phyloP scores from a whole-genome alignment of 2,329 filamentous ascomycete species.

The Aspergillus sp. region DNA sequence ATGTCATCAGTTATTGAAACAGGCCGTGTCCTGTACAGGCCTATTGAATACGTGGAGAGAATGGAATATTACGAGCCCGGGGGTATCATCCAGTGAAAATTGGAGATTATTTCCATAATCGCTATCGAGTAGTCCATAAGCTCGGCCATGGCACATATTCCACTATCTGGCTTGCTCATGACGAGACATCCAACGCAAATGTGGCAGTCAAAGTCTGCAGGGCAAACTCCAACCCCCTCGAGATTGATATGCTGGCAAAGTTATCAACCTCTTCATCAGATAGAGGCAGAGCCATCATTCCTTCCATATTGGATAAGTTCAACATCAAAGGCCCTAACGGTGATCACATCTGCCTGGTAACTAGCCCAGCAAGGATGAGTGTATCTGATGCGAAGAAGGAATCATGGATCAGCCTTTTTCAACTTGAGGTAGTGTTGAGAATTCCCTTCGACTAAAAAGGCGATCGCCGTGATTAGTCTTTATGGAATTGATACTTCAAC shows the following conservation, averaged over 20 bases:
- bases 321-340: conserved; percentile 19
- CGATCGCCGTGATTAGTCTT: too few relatives aligned
- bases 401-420: conserved; percentile 19
- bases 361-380: conserved; percentile 12
- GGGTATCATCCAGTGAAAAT: conserved; percentile 27
- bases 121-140: conserved; percentile 38
- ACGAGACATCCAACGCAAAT: conserved; percentile 15
- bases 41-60: conserved; percentile 16
- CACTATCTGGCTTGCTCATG: conserved; percentile 25
- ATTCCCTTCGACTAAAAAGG: too few relatives aligned
- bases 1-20: neutral
- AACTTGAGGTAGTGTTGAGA: too few relatives aligned
- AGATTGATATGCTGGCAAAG: conserved; percentile 16
- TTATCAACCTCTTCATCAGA: neutral
- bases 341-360: conserved; percentile 19
- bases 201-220: conserved; percentile 24
- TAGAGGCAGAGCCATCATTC: conserved; percentile 6
- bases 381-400: conserved; percentile 13
- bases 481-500: too few relatives aligned
- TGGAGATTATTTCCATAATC: conserved; percentile 21
- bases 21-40: conserved; percentile 9
- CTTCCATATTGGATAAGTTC: conserved; percentile 16
- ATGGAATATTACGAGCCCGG: conserved; percentile 18
- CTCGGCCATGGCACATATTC: conserved; percentile 34
- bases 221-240: conserved; percentile 13